Conservation (phyloP, 208 protist species). For the Crithidia bombi region DNA sequence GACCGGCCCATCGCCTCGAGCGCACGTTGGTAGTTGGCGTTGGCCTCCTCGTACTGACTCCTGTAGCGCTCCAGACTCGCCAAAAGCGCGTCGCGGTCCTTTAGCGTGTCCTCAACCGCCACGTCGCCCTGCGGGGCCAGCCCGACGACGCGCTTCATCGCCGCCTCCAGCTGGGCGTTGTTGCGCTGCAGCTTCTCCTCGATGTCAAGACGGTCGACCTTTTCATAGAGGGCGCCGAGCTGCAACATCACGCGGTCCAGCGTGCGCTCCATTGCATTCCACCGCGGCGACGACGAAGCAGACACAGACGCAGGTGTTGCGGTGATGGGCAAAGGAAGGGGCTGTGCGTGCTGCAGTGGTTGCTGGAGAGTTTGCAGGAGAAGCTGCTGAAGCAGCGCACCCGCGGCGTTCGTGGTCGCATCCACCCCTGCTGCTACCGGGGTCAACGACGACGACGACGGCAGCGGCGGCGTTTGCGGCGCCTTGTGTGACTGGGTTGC, state of each 20-base stretch:
- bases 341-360: slow-evolving; percentile 18
- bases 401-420: background rate
- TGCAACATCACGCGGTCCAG: slow-evolving; percentile 56
- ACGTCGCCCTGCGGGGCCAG: slow-evolving; percentile 45
- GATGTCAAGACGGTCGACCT: slow-evolving; percentile 71
- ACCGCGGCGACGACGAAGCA: background rate
- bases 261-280: slow-evolving; percentile 36
- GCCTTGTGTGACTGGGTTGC: too few relatives aligned
- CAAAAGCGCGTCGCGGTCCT: slow-evolving; percentile 70
- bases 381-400: slow-evolving; percentile 44
- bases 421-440: too few relatives aligned
- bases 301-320: background rate
- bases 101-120: slow-evolving; percentile 55
- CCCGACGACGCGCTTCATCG: slow-evolving; percentile 60
- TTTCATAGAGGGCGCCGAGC: slow-evolving; percentile 62
- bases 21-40: slow-evolving; percentile 67
- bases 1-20: slow-evolving; percentile 70
- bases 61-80: slow-evolving; percentile 68
- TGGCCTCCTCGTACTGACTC: slow-evolving; percentile 56
- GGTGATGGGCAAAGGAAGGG: background rate
- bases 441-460: background rate
- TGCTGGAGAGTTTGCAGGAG: slow-evolving; percentile 54
- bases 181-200: slow-evolving; percentile 57
- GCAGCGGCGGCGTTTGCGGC: background rate
- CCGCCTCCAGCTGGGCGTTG: slow-evolving; percentile 63